These are phyloP conservation scores for Peronospora destructor DNA, from an alignment of 352 stramenopile genomes.

Conservation along the genomic window DNA sequence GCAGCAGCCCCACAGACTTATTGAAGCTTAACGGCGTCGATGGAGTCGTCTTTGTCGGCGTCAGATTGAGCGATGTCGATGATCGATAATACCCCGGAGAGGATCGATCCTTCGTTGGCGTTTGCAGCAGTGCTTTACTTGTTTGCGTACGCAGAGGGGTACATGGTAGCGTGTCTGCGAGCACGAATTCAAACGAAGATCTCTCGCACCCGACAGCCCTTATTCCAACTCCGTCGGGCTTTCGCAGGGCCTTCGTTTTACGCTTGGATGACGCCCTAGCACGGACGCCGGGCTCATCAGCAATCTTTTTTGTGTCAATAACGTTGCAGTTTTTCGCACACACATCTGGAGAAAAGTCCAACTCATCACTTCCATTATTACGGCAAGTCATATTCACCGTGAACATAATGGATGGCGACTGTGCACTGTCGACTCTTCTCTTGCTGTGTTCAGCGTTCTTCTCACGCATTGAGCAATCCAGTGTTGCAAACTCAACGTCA, in stretches of 20 bases:
- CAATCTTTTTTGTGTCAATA: background rate
- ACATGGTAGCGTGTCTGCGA: constrained; percentile 1
- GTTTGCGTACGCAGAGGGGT: constrained; percentile 11
- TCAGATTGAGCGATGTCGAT: constrained; percentile 20
- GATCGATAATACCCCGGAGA: constrained; percentile 10
- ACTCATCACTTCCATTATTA: constrained; percentile 12
- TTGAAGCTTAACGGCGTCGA: constrained; percentile 11
- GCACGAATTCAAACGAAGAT: constrained; percentile 4
- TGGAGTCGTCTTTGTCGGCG: constrained; percentile 19
- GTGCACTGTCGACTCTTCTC: background rate
- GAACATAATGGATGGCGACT: constrained; percentile 11
- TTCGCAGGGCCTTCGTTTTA: constrained; percentile 7
- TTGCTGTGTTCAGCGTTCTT: constrained; percentile 4
- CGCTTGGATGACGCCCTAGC: constrained; percentile 10
- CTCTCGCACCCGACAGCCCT: background rate
- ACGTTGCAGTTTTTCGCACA: background rate
- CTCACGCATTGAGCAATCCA: background rate
- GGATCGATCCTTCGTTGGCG: constrained; percentile 14
- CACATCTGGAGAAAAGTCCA: constrained; percentile 17
- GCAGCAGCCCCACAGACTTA: constrained; percentile 5
- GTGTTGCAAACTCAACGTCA: constrained; percentile 17
- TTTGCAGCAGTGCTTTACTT: constrained; percentile 11
- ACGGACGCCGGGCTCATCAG: background rate
- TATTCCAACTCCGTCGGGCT: background rate
- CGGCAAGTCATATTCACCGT: constrained; percentile 25